phyloP scores from a whole-genome alignment of 1,284 basidiomycete genomes.

The Leccinum pachyderme region DNA sequence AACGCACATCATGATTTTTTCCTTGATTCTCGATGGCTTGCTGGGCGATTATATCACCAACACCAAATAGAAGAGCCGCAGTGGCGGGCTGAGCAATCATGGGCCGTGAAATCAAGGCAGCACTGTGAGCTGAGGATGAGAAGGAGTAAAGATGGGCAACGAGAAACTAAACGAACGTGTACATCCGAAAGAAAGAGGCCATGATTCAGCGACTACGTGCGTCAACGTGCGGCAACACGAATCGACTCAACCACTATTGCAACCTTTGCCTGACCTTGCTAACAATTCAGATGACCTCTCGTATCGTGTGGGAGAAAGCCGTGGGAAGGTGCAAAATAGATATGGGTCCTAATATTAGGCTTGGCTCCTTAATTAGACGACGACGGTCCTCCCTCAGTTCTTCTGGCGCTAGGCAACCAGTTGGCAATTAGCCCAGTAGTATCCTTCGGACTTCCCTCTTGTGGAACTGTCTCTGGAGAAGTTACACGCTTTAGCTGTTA shows the following conservation, averaged over 20 bases:
- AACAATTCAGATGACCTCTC: not conserved
- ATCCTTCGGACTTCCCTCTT: not conserved
- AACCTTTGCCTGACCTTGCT: not conserved
- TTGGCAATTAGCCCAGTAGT: not conserved
- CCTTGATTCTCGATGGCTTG: conserved; percentile 74
- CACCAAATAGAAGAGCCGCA: conserved; percentile 67
- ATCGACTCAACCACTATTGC: not conserved
- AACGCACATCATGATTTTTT: conserved; percentile 64
- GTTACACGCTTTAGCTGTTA: not conserved
- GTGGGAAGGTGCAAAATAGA: not conserved
- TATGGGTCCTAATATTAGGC: not conserved
- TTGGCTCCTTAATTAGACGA: too few relatives aligned
- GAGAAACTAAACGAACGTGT: conserved; percentile 27
- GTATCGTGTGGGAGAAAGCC: not conserved
- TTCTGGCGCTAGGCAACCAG: too few relatives aligned
- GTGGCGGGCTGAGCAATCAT: conserved; percentile 64
- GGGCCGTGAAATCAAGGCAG: conserved; percentile 61
- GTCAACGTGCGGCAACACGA: not conserved
- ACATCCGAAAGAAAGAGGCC: conserved; percentile 31
- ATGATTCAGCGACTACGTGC: conserved; percentile 5
- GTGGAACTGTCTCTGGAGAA: not conserved
- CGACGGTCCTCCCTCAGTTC: too few relatives aligned
- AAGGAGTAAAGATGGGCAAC: not conserved
- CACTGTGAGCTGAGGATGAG: conserved; percentile 38
- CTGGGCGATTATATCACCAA: conserved; percentile 83